A percentile compares a stretch with the other conserved stretches of the same genome.
phyloP scores from a whole-genome alignment of 1,284 basidiomycete genomes.

The Mycena sp. region DNA sequence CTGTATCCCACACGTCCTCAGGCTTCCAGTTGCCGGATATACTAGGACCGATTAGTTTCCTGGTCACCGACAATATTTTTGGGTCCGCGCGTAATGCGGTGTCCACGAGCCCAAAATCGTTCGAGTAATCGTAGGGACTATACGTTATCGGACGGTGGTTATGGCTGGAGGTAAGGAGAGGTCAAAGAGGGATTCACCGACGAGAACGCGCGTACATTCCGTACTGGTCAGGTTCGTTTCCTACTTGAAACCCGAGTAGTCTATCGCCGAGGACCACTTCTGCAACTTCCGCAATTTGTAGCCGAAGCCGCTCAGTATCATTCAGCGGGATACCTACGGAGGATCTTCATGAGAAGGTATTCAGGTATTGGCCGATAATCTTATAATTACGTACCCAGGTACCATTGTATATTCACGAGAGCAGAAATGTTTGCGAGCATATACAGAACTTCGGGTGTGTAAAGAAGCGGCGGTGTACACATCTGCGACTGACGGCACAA shows the following conservation, averaged over 20 bases:
- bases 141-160: constrained; percentile 24
- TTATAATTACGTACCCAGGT: constrained; percentile 51
- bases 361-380: no score
- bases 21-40: constrained; percentile 55
- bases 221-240: constrained; percentile 81
- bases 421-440: constrained; percentile 66
- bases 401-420: constrained; percentile 68
- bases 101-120: constrained; percentile 33
- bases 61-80: constrained; percentile 13
- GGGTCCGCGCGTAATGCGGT: constrained; percentile 20
- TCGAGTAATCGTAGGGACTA: constrained; percentile 47
- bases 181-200: neutral
- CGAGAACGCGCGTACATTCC: constrained; percentile 37
- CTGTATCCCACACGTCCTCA: constrained; percentile 55
- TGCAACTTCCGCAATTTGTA: constrained; percentile 60
- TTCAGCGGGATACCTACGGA: constrained; percentile 55
- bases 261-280: constrained; percentile 63
- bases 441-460: constrained; percentile 67
- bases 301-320: constrained; percentile 58
- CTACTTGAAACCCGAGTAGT: constrained; percentile 68
- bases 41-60: constrained; percentile 57
- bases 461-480: constrained; percentile 60
- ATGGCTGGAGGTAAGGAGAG: neutral
- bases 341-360: neutral
- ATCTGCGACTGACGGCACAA: neutral